Evolutionary conservation across 768 basidiomycete species (phyloP).

Genomic region (Podaxis rugospora): DNA sequence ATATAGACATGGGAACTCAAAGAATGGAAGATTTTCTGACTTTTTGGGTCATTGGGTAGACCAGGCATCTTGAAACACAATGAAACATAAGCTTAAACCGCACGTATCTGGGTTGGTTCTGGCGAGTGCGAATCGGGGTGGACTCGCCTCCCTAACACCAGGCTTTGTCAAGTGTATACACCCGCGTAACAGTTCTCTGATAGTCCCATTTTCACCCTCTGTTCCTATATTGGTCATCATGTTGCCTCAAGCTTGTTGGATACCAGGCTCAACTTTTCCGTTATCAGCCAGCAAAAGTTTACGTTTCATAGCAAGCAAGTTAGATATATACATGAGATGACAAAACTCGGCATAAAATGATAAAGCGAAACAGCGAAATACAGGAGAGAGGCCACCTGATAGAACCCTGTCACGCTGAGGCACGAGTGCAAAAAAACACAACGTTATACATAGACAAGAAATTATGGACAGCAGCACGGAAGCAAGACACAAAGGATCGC

Average conservation of each 20-base stretch:
- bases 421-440: neutral
- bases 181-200: too few relatives aligned
- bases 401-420: neutral
- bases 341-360: neutral
- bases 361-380: neutral
- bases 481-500: constrained; percentile 8
- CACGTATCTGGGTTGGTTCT: too few relatives aligned
- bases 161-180: too few relatives aligned
- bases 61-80: neutral
- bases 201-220: too few relatives aligned
- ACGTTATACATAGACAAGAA: constrained; percentile 1
- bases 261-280: too few relatives aligned
- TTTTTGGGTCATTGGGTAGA: neutral
- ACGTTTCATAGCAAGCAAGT: neutral
- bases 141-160: too few relatives aligned
- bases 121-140: too few relatives aligned
- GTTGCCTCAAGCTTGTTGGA: too few relatives aligned
- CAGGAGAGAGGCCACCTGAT: neutral
- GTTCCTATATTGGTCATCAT: too few relatives aligned
- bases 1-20: neutral
- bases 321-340: neutral
- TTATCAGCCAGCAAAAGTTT: neutral
- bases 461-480: neutral
- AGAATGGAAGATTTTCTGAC: neutral
- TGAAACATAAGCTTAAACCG: neutral